Conservation (phyloP, 441 rosid genomes). For the Codiaeum variegatum region DNA sequence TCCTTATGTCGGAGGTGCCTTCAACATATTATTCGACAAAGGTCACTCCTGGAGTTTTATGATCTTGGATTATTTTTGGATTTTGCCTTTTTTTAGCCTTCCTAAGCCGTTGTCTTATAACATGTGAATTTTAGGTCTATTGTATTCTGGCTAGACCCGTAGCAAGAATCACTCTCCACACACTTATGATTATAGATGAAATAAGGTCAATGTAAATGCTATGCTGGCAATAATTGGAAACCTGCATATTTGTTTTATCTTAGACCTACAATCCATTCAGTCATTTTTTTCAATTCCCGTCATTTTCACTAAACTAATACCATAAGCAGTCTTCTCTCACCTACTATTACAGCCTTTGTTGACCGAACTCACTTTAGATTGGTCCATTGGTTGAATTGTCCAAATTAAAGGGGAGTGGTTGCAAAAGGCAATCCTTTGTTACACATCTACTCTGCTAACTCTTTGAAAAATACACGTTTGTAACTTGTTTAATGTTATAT, state of each 20-base stretch:
- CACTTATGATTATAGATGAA: too few relatives aligned
- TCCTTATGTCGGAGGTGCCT: too few relatives aligned
- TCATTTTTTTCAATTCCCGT: background rate
- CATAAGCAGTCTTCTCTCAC: background rate
- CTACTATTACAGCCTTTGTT: conserved; percentile 12
- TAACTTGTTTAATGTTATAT: background rate
- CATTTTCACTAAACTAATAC: background rate
- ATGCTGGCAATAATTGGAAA: background rate
- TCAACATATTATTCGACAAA: too few relatives aligned
- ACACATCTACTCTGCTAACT: background rate
- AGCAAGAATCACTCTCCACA: too few relatives aligned
- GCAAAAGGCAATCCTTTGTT: background rate
- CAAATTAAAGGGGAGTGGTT: background rate
- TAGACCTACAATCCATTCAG: background rate
- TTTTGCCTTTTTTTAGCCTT: too few relatives aligned
- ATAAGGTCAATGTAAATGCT: background rate
- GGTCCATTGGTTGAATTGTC: background rate
- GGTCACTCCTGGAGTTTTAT: too few relatives aligned
- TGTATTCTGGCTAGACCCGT: too few relatives aligned
- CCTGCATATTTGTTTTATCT: background rate
- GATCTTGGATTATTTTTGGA: too few relatives aligned
- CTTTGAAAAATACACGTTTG: background rate
- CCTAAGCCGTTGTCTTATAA: too few relatives aligned
- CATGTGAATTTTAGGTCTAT: too few relatives aligned
- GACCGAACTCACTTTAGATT: background rate